These are phyloP conservation scores for Mycena indigotica DNA, from an alignment of 768 basidiomycete species.

Conservation along the genomic window DNA sequence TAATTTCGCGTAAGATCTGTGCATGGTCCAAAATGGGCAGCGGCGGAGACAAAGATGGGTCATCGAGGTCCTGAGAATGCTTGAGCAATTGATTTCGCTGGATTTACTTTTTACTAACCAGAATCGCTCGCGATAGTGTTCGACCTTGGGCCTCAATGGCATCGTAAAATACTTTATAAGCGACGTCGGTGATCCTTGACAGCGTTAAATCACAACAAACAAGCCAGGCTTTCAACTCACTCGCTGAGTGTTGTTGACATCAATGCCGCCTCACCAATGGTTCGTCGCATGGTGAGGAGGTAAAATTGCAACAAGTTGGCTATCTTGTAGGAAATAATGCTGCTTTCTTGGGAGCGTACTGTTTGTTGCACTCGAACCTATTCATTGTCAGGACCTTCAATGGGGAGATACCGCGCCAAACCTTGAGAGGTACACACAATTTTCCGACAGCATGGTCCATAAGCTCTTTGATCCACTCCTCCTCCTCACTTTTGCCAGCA, in stretches of 20 bases:
- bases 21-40: constrained; percentile 78
- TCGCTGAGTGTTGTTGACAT: constrained; percentile 78
- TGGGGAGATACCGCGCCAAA: not conserved
- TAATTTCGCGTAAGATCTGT: constrained; percentile 84
- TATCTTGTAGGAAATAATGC: constrained; percentile 89
- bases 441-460: constrained; percentile 84
- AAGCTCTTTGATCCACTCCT: constrained; percentile 77
- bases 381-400: not conserved
- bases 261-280: constrained; percentile 82
- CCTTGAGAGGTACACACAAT: constrained; percentile 81
- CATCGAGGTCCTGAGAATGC: constrained; percentile 60
- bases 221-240: constrained; percentile 44
- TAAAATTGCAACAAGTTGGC: constrained; percentile 97
- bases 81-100: constrained; percentile 28
- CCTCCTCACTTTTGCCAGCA: constrained; percentile 57
- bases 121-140: constrained; percentile 52
- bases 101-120: constrained; percentile 42
- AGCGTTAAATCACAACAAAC: not conserved
- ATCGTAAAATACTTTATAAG: constrained; percentile 86
- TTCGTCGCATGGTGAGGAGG: constrained; percentile 86
- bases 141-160: constrained; percentile 85
- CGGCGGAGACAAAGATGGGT: constrained; percentile 73
- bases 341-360: constrained; percentile 89
- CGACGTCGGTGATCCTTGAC: constrained; percentile 72
- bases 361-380: constrained; percentile 93